phyloP scores from a whole-genome alignment of 371 early-diverging fungal species.

The Mortierella sp. region DNA sequence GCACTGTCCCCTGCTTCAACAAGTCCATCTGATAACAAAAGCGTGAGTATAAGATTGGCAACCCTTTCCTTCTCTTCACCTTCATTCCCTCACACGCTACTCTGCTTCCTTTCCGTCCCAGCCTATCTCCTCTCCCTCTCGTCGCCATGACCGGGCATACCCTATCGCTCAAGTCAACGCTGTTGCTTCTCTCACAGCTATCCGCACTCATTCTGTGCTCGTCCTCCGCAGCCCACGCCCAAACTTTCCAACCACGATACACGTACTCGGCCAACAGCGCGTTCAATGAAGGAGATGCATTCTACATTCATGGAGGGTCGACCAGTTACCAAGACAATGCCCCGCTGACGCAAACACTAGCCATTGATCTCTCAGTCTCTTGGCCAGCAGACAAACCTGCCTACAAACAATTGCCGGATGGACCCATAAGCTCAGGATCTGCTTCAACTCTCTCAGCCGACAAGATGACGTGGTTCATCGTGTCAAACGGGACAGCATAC shows the following conservation, averaged over 20 bases:
- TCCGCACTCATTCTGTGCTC: too few relatives aligned
- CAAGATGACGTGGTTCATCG: slow-evolving; percentile 1
- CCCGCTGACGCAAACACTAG: slow-evolving; percentile 3
- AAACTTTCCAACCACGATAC: background rate
- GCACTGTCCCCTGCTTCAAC: too few relatives aligned
- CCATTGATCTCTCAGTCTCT: slow-evolving; percentile 14
- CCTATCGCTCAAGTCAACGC: too few relatives aligned
- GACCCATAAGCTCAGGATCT: background rate
- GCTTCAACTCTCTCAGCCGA: slow-evolving; percentile 1
- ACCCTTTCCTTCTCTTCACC: too few relatives aligned
- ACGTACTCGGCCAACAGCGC: background rate
- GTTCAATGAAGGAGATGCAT: slow-evolving; percentile 9
- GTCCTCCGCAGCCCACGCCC: background rate
- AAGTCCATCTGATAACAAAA: too few relatives aligned
- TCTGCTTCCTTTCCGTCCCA: too few relatives aligned
- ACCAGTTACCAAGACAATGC: background rate
- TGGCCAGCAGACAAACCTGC: slow-evolving; percentile 8
- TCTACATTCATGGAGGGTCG: slow-evolving; percentile 14
- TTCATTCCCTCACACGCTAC: too few relatives aligned
- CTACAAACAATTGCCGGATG: background rate
- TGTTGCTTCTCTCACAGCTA: too few relatives aligned
- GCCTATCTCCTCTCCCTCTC: too few relatives aligned
- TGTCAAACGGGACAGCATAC: background rate
- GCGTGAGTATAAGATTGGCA: too few relatives aligned
- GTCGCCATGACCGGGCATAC: too few relatives aligned